Evolutionary conservation across 169 alveolate genomes (phyloP).

Genomic region (Plasmodium vinckei): DNA sequence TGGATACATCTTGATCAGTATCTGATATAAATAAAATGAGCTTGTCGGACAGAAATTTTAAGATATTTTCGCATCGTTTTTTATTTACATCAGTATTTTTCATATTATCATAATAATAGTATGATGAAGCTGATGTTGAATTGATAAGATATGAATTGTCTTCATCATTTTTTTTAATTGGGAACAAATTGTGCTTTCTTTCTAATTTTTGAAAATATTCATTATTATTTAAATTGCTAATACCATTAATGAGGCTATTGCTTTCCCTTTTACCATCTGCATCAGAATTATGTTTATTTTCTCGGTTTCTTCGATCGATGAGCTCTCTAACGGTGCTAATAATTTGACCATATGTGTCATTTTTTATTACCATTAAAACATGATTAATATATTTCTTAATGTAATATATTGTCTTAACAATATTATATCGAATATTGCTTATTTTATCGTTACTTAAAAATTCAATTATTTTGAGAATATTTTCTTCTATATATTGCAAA

Average conservation of each 20-base stretch:
- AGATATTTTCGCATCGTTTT: conserved; percentile 52
- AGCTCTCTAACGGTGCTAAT: conserved; percentile 22
- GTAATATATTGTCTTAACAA: conserved; percentile 59
- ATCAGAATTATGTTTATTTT: conserved; percentile 4
- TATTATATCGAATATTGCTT: conserved; percentile 64
- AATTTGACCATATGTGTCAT: conserved; percentile 39
- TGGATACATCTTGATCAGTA: conserved; percentile 53
- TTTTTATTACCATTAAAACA: conserved; percentile 40
- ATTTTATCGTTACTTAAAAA: conserved; percentile 51
- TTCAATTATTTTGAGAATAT: conserved; percentile 27
- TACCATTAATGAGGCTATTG: neutral
- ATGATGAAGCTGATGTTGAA: conserved; percentile 35
- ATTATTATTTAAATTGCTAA: neutral
- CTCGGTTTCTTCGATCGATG: conserved; percentile 28
- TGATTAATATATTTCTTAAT: conserved; percentile 32
- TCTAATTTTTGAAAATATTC: conserved; percentile 51
- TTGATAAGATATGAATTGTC: conserved; percentile 42
- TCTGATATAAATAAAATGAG: conserved; percentile 28
- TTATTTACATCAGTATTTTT: conserved; percentile 54
- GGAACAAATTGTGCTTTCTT: conserved; percentile 13
- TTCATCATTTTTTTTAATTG: conserved; percentile 4
- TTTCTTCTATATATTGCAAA: conserved; percentile 46
- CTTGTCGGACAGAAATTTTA: conserved; percentile 28
- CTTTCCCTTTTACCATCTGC: neutral
- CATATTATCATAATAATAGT: conserved; percentile 67